Conservation (phyloP, 805 yeast genomes). For the Teunomyces gatunensis region DNA sequence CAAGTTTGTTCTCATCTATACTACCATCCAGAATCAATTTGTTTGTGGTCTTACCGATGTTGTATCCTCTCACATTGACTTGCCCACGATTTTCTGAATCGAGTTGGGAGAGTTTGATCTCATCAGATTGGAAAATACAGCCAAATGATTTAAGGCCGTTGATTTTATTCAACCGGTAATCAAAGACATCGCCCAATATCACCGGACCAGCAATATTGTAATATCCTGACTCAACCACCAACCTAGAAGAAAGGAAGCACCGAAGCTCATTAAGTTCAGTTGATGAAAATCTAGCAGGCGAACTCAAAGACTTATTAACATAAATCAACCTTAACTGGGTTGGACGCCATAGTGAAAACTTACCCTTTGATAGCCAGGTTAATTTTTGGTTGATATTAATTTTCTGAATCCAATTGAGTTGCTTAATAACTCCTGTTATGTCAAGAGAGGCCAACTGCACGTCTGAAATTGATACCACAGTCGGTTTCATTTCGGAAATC, state of each 20-base stretch:
- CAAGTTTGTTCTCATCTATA: conserved; percentile 22
- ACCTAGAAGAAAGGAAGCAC: conserved; percentile 47
- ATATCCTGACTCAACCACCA: conserved; percentile 49
- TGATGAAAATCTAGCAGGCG: conserved; percentile 12
- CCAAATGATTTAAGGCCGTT: conserved; percentile 45
- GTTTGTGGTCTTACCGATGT: conserved; percentile 49
- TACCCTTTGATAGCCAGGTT: conserved; percentile 48
- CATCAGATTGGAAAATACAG: conserved; percentile 57
- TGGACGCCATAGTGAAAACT: conserved; percentile 32
- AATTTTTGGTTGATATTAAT: conserved; percentile 34
- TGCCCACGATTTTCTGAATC: conserved; percentile 43
- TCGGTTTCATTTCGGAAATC: conserved; percentile 18
- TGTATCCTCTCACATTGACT: conserved; percentile 61
- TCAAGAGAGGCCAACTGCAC: conserved; percentile 15
- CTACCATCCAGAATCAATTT: conserved; percentile 7
- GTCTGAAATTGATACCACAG: conserved; percentile 30
- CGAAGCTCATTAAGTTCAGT: conserved; percentile 41
- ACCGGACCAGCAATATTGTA: conserved; percentile 56
- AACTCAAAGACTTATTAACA: conserved; percentile 26
- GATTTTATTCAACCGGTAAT: conserved; percentile 50
- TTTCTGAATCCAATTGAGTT: conserved; percentile 13
- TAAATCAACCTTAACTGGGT: conserved; percentile 41
- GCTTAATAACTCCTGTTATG: conserved; percentile 6
- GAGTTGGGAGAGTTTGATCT: conserved; percentile 47
- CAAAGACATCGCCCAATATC: conserved; percentile 57